These are phyloP conservation scores for Penicillium nordicum DNA, from an alignment of 2,329 filamentous ascomycete species.

Conservation along the genomic window DNA sequence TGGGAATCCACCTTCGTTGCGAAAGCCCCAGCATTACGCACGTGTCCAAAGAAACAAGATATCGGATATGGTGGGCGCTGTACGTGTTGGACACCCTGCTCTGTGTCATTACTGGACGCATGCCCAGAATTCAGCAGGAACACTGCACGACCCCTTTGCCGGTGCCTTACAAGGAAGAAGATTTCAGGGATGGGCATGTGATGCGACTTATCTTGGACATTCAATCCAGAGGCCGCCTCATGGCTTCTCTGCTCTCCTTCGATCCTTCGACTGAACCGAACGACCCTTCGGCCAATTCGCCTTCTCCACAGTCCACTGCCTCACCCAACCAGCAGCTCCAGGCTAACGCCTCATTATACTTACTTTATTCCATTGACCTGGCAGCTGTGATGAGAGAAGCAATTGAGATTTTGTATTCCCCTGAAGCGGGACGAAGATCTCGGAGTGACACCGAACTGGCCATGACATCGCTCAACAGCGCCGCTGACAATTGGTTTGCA, in stretches of 20 bases:
- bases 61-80: constrained; percentile 8
- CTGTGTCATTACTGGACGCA: constrained; percentile 4
- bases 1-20: constrained; percentile 7
- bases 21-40: not conserved
- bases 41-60: constrained; percentile 7
- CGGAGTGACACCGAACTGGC: not conserved
- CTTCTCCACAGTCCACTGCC: not conserved
- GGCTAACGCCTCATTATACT: constrained; percentile 1
- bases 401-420: constrained; percentile 3
- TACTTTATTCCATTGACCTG: constrained; percentile 5
- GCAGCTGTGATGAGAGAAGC: constrained; percentile 4
- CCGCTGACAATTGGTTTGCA: constrained; percentile 4
- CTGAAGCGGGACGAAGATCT: not conserved
- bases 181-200: constrained; percentile 2
- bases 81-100: constrained; percentile 4
- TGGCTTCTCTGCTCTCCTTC: not conserved
- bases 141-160: constrained; percentile 6
- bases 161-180: constrained; percentile 2
- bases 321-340: not conserved
- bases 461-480: constrained; percentile 2
- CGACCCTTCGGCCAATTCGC: not conserved
- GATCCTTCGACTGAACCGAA: not conserved
- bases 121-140: constrained; percentile 1
- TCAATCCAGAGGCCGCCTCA: not conserved
- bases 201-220: not conserved